These are phyloP conservation scores for Aspergillus wentii DNA, from an alignment of 495 filamentous ascomycete genomes.

Conservation along the genomic window DNA sequence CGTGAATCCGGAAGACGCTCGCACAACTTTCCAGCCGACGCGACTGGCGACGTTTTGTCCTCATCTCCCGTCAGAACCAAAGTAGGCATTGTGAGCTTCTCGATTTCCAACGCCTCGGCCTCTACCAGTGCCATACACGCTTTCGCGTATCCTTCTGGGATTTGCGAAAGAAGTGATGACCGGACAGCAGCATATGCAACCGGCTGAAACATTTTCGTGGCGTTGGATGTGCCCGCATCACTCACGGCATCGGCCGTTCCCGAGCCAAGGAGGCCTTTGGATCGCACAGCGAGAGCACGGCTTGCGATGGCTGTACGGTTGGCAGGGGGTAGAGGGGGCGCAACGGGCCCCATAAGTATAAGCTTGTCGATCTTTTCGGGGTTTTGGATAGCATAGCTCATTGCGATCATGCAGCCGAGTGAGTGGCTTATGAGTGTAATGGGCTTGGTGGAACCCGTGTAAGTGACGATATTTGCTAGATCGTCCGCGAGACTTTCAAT, in stretches of 20 bases:
- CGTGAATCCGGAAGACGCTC: conserved; percentile 14
- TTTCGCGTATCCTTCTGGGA: conserved; percentile 53
- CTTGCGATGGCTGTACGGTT: conserved; percentile 17
- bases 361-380: conserved; percentile 33
- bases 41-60: conserved; percentile 32
- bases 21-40: conserved; percentile 14
- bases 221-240: conserved; percentile 24
- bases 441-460: conserved; percentile 5
- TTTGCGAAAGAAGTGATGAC: conserved; percentile 36
- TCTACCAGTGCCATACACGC: conserved; percentile 44
- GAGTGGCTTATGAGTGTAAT: conserved; percentile 39
- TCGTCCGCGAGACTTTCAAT: conserved; percentile 40
- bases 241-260: conserved; percentile 31
- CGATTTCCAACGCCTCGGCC: conserved; percentile 23
- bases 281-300: conserved; percentile 36
- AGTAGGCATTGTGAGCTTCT: conserved; percentile 15
- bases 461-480: conserved; percentile 28
- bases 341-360: conserved; percentile 38
- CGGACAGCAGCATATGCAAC: conserved; percentile 34
- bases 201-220: conserved; percentile 28
- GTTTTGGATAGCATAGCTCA: conserved; percentile 31
- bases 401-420: conserved; percentile 42
- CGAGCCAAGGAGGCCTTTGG: conserved; percentile 32
- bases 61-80: conserved; percentile 39
- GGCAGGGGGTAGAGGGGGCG: conserved; percentile 31